Percentiles rank a stretch among this genome's conserved stretches.
Evolutionary conservation across 305 asterid genomes (phyloP).

Genomic region (Rubia occidens): DNA sequence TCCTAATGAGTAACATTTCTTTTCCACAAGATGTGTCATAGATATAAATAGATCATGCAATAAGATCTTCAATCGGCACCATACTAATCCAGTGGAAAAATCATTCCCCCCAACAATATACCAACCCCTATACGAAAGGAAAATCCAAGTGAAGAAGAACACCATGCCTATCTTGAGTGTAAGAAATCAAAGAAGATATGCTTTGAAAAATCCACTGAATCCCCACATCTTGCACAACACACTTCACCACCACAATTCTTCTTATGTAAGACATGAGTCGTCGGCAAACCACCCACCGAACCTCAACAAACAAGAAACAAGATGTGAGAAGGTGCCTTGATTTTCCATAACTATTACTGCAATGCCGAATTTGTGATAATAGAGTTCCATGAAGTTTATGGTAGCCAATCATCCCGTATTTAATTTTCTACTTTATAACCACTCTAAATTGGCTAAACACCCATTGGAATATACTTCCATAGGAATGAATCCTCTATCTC

Average conservation of each 20-base stretch:
- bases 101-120: no score
- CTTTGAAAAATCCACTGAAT: neutral
- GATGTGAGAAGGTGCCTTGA: neutral
- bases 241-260: neutral
- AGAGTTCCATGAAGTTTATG: neutral
- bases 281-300: neutral
- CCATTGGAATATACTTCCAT: neutral
- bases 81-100: no score
- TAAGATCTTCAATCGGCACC: no score
- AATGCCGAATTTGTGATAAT: neutral
- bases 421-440: neutral
- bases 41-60: no score
- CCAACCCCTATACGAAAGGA: no score
- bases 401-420: neutral
- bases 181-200: no score
- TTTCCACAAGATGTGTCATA: no score
- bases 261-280: neutral
- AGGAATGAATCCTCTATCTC: no score
- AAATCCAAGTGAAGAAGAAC: no score
- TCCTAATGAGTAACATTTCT: no score
- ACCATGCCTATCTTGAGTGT: neutral
- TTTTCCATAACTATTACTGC: neutral
- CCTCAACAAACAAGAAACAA: neutral
- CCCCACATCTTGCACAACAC: neutral
- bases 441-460: neutral